Conservation (phyloP, 75 land plant species). For the Isoetes taiwanensis region DNA sequence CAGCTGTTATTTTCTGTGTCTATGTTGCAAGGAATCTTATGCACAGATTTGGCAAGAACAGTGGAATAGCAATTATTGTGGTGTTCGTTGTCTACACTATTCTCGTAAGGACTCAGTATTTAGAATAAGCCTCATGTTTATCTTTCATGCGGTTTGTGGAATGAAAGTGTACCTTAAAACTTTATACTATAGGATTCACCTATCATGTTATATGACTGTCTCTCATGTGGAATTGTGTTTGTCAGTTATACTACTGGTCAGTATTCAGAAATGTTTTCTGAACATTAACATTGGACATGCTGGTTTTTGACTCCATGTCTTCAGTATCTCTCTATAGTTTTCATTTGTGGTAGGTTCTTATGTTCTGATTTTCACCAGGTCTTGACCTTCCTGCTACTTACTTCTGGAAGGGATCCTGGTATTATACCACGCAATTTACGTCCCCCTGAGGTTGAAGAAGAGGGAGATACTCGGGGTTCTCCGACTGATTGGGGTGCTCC, state of each 20-base stretch:
- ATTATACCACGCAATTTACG: conserved; percentile 38
- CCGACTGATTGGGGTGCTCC: conserved; percentile 18
- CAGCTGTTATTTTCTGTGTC: conserved; percentile 20
- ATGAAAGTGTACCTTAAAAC: too few species aligned
- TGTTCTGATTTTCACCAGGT: conserved; percentile 37
- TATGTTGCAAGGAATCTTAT: conserved; percentile 3
- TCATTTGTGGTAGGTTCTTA: too few species aligned
- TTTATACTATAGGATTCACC: too few species aligned
- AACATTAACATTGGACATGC: too few species aligned
- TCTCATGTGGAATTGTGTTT: too few species aligned
- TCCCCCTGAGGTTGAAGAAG: conserved; percentile 30
- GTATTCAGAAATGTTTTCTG: too few species aligned
- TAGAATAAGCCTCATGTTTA: background rate
- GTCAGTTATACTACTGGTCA: too few species aligned
- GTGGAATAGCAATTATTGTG: conserved; percentile 8
- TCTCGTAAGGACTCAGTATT: background rate
- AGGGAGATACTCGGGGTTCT: background rate
- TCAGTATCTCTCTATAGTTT: too few species aligned
- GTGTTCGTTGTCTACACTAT: conserved; percentile 7
- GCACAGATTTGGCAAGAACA: background rate
- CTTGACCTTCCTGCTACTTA: conserved; percentile 30
- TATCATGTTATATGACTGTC: too few species aligned
- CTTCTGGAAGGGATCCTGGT: conserved; percentile 53
- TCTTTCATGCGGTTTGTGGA: background rate
- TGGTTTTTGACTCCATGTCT: too few species aligned